phyloP scores from a whole-genome alignment of 768 basidiomycete species.

The Leccinum disarticulatum region DNA sequence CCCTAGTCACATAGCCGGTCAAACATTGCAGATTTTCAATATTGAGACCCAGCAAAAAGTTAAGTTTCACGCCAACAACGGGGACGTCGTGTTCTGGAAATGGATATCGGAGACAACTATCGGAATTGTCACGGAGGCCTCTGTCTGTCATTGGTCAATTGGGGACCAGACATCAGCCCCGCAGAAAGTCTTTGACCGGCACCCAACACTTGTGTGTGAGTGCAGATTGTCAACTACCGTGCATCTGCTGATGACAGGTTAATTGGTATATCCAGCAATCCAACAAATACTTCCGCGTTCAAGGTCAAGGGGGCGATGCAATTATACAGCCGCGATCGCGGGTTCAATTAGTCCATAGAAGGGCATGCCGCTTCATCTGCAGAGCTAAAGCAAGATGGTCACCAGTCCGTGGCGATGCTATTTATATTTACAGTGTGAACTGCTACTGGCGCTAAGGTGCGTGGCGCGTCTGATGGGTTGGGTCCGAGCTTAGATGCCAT shows the following conservation, averaged over 20 bases:
- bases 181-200: constrained; percentile 95
- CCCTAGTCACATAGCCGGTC: constrained; percentile 57
- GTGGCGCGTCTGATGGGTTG: constrained; percentile 20
- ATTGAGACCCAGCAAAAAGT: constrained; percentile 98
- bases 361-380: constrained; percentile 98
- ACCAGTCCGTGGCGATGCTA: constrained; percentile 80
- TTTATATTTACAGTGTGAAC: constrained; percentile 96
- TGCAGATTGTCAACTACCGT: constrained; percentile 99
- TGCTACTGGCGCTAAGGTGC: constrained; percentile 97
- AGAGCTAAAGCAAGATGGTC: constrained; percentile 86
- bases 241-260: constrained; percentile 92
- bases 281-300: constrained; percentile 93
- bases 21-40: constrained; percentile 97
- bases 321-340: constrained; percentile 88
- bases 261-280: constrained; percentile 90
- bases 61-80: constrained; percentile 89
- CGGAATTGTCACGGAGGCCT: constrained; percentile 92
- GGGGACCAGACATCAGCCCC: constrained; percentile 63
- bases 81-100: constrained; percentile 98
- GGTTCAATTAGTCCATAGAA: constrained; percentile 96
- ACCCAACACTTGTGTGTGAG: constrained; percentile 83
- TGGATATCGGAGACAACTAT: constrained; percentile 92
- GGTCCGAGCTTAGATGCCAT: constrained; percentile 8
- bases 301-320: constrained; percentile 99
- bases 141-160: constrained; percentile 92